These are phyloP conservation scores for Hippophae tibetana DNA, from an alignment of 306 rosid species.

Conservation along the genomic window DNA sequence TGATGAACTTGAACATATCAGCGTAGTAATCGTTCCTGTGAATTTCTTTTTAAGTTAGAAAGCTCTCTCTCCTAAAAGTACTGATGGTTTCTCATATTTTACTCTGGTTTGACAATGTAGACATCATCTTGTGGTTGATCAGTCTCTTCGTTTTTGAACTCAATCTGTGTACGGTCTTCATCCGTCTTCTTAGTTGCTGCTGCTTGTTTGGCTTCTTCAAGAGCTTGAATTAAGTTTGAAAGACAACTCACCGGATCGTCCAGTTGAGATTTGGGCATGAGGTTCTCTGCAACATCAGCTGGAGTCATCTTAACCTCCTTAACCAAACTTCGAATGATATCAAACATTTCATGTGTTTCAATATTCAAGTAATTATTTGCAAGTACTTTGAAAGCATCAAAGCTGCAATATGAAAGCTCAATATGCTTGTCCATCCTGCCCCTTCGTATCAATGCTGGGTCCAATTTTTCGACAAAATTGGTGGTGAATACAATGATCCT, in stretches of 20 bases:
- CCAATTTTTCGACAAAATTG: slow-evolving; percentile 76
- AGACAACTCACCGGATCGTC: slow-evolving; percentile 62
- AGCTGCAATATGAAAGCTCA: slow-evolving; percentile 63
- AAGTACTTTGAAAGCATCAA: slow-evolving; percentile 63
- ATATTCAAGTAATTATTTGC: slow-evolving; percentile 56
- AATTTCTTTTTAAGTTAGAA: too few species aligned
- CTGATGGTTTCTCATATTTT: background rate
- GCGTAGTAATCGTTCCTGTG: too few species aligned
- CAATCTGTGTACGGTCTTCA: slow-evolving; percentile 27
- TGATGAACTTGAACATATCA: too few species aligned
- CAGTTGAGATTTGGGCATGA: slow-evolving; percentile 62
- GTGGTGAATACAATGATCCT: slow-evolving; percentile 78
- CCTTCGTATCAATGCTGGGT: slow-evolving; percentile 75
- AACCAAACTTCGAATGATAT: slow-evolving; percentile 17
- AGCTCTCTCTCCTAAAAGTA: background rate
- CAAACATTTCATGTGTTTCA: slow-evolving; percentile 50
- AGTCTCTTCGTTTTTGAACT: slow-evolving; percentile 13
- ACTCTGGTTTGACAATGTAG: background rate
- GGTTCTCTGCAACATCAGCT: slow-evolving; percentile 69
- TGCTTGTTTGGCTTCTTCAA: slow-evolving; percentile 26
- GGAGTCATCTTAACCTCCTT: slow-evolving; percentile 16
- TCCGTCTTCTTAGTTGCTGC: slow-evolving; percentile 16
- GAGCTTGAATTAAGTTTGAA: slow-evolving; percentile 43
- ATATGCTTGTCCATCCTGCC: slow-evolving; percentile 88
- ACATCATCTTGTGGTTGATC: slow-evolving; percentile 1